phyloP scores from a whole-genome alignment of 2,329 filamentous ascomycete species.

The Penicillium sp. region DNA sequence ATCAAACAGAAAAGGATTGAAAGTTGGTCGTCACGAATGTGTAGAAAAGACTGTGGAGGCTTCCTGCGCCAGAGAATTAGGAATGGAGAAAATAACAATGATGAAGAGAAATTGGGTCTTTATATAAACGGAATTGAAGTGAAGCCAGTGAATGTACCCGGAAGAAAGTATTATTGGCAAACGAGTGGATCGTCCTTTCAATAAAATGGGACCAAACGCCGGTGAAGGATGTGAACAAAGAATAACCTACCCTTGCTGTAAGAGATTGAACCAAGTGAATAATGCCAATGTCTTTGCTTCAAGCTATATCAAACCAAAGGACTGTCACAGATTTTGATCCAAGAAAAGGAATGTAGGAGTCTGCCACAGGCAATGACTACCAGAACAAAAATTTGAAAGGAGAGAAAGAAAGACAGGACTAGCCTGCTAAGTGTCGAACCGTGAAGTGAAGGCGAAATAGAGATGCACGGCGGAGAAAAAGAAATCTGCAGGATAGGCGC shows the following conservation, averaged over 20 bases:
- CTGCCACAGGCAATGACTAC: conserved; percentile 36
- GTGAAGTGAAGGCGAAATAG: conserved; percentile 18
- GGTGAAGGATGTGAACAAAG: not conserved
- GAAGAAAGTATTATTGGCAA: not conserved
- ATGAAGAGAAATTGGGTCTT: not conserved
- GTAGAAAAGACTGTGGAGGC: not conserved
- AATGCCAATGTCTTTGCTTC: not conserved
- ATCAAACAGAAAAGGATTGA: conserved; percentile 26
- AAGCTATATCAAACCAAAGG: not conserved
- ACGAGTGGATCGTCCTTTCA: not conserved
- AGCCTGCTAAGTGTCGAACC: conserved; percentile 34
- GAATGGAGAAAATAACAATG: not conserved
- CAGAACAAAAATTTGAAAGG: conserved; percentile 19
- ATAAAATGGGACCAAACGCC: not conserved
- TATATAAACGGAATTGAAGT: not conserved
- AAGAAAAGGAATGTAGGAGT: conserved; percentile 18
- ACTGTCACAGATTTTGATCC: not conserved
- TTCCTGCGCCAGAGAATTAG: conserved; percentile 11
- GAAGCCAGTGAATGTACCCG: not conserved
- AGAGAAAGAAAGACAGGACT: conserved; percentile 37
- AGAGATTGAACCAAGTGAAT: not conserved
- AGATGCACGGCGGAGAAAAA: conserved; percentile 20
- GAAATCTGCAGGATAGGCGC: conserved; percentile 15
- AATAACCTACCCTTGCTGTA: not conserved
- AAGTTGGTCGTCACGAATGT: conserved; percentile 16